Base-by-base conservation (phyloP, 129 eudicot genomes). In the Chrysanthemum makinoi region DNA sequence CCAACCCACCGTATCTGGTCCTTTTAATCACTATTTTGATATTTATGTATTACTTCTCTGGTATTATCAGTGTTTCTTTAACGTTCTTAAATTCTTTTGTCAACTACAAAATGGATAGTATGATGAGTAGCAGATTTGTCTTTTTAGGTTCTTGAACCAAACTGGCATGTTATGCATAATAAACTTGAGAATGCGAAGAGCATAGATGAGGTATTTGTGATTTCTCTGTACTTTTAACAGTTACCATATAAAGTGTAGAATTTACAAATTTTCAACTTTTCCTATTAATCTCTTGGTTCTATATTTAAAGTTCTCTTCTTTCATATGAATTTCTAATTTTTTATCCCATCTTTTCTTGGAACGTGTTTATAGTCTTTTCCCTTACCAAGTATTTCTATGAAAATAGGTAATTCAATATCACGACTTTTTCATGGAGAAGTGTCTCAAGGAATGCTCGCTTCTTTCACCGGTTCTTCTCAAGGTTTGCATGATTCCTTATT, bases 161-260 rank as follows among this genome's bases (percentile, higher is more conserved):
- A 94, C 77, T 94, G 97, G 97, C 99, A 94, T 80, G 86, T 89
- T 72, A 94, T 94, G 99, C 90, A 83, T 67, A 94, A 71, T 75
- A 87, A 88, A 81, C 93, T 94, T 77, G 96, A 87, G 76, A 82
- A 82, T 68, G 99, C 99, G 64, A 94, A 89, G 86, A 94, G 99
- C 85, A 94, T 94, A 76, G 97, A 89, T 65, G 96, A 94, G 97
- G 99, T 94, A 78, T 39, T 62, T 62, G 56, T 44, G 68, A 46
- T 69, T 59, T 18, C 43, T 60, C 51, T 68, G 49, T 15, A 51
- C 74, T 61, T 56, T 62, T 59, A 57, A 30, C 60, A 46, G 5
- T 18, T 47, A 56, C 7, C 56, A 19, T 52, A n/a, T 53, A 75
- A 57, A 16, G 74, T 59, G 48, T 65, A 10, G 13, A 28, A 1